Percentiles rank a stretch among this genome's conserved stretches.
These are phyloP conservation scores for Aspergillus asperescens DNA, from an alignment of 495 filamentous ascomycete species.

Conservation along the genomic window DNA sequence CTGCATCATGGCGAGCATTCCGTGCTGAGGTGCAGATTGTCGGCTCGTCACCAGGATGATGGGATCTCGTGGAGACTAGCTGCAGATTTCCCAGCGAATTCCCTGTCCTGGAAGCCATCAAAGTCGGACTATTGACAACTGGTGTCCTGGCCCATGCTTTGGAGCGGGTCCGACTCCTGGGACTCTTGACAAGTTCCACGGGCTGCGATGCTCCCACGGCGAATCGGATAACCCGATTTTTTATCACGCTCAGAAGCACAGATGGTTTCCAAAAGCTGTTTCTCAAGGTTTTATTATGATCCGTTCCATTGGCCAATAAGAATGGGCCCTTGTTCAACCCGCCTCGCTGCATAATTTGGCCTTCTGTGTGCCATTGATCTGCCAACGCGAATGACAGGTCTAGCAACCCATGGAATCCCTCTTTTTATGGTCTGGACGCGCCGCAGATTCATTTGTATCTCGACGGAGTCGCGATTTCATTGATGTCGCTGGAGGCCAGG, in stretches of 20 bases:
- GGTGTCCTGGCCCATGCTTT: too few relatives aligned
- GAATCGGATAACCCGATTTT: too few relatives aligned
- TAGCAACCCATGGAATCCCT: constrained; percentile 14
- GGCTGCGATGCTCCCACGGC: too few relatives aligned
- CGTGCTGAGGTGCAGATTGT: too few relatives aligned
- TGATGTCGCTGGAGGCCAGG: not conserved
- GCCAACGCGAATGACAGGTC: constrained; percentile 28
- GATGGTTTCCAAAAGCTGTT: not conserved
- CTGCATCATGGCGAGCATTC: too few relatives aligned
- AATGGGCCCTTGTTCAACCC: constrained; percentile 9
- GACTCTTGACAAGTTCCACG: too few relatives aligned
- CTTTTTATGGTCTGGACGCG: constrained; percentile 4
- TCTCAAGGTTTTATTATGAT: constrained; percentile 1
- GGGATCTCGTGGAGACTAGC: too few relatives aligned
- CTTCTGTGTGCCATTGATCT: constrained; percentile 8
- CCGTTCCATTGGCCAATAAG: constrained; percentile 10
- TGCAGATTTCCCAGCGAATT: too few relatives aligned
- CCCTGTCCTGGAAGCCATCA: too few relatives aligned
- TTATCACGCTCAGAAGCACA: not conserved
- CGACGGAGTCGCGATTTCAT: not conserved
- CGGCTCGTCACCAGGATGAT: too few relatives aligned
- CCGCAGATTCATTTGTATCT: constrained; percentile 8
- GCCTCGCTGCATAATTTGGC: constrained; percentile 18
- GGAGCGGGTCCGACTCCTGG: too few relatives aligned
- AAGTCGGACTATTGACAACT: too few relatives aligned